A percentile compares a stretch with the other conserved stretches of the same genome.
Conservation (phyloP, 2,329 filamentous ascomycete species). For the Ceratocystis albifundus region DNA sequence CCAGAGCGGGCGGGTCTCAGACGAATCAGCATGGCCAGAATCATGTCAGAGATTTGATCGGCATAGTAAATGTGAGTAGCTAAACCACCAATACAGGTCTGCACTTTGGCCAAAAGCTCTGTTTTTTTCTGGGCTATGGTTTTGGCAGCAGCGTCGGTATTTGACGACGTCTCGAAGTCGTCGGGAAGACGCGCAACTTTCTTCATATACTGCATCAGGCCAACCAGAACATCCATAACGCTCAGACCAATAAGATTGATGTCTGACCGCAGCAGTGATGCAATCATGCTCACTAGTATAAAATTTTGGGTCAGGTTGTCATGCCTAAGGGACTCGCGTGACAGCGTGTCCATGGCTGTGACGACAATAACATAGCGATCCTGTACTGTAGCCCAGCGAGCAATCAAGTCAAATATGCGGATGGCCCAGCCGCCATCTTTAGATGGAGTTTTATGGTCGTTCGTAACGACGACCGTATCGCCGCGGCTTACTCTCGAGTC, state of each 20-base stretch:
- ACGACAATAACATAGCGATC: slow-evolving; percentile 86
- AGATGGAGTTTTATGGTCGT: slow-evolving; percentile 33
- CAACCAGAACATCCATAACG: slow-evolving; percentile 85
- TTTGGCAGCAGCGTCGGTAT: slow-evolving; percentile 30
- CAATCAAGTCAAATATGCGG: slow-evolving; percentile 65
- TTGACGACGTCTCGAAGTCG: slow-evolving; percentile 26
- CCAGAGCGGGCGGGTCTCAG: slow-evolving; percentile 53
- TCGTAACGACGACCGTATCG: slow-evolving; percentile 46
- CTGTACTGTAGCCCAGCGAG: slow-evolving; percentile 84
- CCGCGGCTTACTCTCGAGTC: slow-evolving; percentile 44
- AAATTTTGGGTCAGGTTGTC: slow-evolving; percentile 62
- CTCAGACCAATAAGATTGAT: slow-evolving; percentile 92
- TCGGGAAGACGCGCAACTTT: slow-evolving; percentile 57
- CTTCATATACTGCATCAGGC: slow-evolving; percentile 73
- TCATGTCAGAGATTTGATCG: slow-evolving; percentile 92
- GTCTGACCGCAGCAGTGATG: slow-evolving; percentile 71
- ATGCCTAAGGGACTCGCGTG: slow-evolving; percentile 56
- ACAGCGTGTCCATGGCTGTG: slow-evolving; percentile 64
- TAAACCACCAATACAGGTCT: slow-evolving; percentile 77
- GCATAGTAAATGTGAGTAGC: slow-evolving; percentile 95
- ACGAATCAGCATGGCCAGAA: slow-evolving; percentile 64
- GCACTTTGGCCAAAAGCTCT: slow-evolving; percentile 57
- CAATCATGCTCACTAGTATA: slow-evolving; percentile 64
- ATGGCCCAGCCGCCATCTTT: slow-evolving; percentile 63
- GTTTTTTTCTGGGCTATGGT: slow-evolving; percentile 38